Percentiles rank a stretch among this genome's conserved stretches.
phyloP scores from a whole-genome alignment of 768 basidiomycete species.

The Ephemerocybe angulata region DNA sequence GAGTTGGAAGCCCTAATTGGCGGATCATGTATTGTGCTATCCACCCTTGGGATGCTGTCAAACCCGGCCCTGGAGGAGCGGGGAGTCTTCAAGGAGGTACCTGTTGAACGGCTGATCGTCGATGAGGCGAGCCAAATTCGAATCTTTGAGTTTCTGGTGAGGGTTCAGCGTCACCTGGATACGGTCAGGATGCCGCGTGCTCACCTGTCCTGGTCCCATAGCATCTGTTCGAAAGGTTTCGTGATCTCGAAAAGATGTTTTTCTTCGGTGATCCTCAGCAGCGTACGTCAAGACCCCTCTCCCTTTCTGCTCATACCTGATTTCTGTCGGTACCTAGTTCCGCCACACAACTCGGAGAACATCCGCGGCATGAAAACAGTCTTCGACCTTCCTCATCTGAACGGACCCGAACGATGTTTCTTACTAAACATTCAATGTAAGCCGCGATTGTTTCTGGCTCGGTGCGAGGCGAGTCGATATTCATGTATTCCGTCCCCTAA shows the following conservation, averaged over 20 bases:
- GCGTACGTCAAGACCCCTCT: conserved; percentile 29
- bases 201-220: conserved; percentile 18
- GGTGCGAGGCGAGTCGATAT: no score
- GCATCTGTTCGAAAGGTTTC: conserved; percentile 43
- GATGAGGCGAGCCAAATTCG: conserved; percentile 56
- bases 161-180: background rate
- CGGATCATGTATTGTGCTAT: conserved; percentile 36
- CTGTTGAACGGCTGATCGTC: conserved; percentile 46
- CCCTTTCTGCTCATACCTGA: background rate
- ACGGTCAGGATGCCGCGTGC: background rate
- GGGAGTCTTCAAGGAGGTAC: conserved; percentile 33
- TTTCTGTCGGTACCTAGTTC: conserved; percentile 31
- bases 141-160: conserved; percentile 45
- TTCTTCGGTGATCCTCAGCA: conserved; percentile 56
- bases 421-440: conserved; percentile 51
- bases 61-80: conserved; percentile 36
- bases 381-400: conserved; percentile 43
- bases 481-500: background rate
- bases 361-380: conserved; percentile 39
- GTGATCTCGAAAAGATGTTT: conserved; percentile 39
- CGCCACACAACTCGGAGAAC: conserved; percentile 46
- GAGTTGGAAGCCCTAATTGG: conserved; percentile 26
- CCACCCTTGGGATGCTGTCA: conserved; percentile 49
- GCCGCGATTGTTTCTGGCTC: conserved; percentile 3
- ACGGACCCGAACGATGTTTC: conserved; percentile 15